Base-by-base conservation (phyloP, 352 stramenopile species). In the Stephanocyclus meneghinianus region DNA sequence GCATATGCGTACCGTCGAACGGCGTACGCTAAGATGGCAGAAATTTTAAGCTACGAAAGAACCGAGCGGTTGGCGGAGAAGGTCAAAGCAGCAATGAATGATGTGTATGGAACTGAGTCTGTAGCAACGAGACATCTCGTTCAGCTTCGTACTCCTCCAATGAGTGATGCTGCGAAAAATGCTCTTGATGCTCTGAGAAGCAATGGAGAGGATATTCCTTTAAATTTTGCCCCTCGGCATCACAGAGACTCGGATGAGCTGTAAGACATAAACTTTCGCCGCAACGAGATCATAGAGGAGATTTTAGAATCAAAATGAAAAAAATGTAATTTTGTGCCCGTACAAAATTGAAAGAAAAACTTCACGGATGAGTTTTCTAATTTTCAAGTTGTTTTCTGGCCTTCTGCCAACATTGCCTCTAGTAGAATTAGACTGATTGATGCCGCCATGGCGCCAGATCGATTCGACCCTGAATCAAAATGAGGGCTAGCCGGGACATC, bases 11-110 rank as follows among this genome's bases (percentile, higher is more conserved):
- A 94, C 74, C 78, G 90, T 59, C 78, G 90, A 59, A 62, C 69
- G 4, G 90, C 90, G 0, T 94, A 93, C 81, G 63, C 76, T 21
- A 87, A 85, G 76, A 94, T 94, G 88, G 76, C 61, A 42, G 59
- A 84, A 56, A 84, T 93, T 55, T 80, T 94, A 55, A 79, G 26
- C 64, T 47, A 76, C 29, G 76, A 89, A 81, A 76, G 85, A 50
- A 9, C 51, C 9, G 56, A 78, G 55, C 47, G 84, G 56, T 68
- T 87, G 44, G 45, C 29, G 37, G 66, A 69, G n/a, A 78, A 80
- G 50, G 61, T 80, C 8, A 71, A 76, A 26, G 35, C 76, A 45
- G 90, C 89, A 53, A 48, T 88, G 40, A 57, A 74, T n/a, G 81
- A 81, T 71, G 83, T 93, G 11, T 92, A 92, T 80, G 63, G 45